Conservation (phyloP, 768 basidiomycete genomes). For the Psilocybe tampanensis region DNA sequence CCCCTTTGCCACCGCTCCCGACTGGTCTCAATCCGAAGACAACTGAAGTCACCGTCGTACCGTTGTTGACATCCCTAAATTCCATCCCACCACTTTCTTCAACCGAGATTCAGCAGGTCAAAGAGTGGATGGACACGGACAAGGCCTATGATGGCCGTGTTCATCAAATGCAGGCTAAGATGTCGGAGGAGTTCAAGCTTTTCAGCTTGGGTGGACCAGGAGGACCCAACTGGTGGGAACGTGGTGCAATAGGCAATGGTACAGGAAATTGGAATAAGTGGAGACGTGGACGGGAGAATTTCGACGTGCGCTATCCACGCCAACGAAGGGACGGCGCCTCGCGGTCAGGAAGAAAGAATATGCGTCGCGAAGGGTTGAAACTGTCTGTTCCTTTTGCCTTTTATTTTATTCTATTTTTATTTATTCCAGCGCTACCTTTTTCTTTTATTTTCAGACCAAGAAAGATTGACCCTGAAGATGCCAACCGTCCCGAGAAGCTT, state of each 20-base stretch:
- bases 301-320: slow-evolving; percentile 54
- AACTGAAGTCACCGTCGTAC: slow-evolving; percentile 64
- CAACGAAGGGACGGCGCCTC: slow-evolving; percentile 37
- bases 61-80: slow-evolving; percentile 51
- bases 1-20: slow-evolving; percentile 47
- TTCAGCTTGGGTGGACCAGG: slow-evolving; percentile 41
- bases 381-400: no score
- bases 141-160: slow-evolving; percentile 53
- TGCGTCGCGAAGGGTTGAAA: slow-evolving; percentile 68
- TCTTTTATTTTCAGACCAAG: slow-evolving; percentile 68
- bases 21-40: slow-evolving; percentile 55
- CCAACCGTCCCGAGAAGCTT: slow-evolving; percentile 74
- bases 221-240: slow-evolving; percentile 60
- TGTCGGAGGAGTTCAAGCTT: slow-evolving; percentile 51
- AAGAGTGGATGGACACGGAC: slow-evolving; percentile 68
- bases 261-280: slow-evolving; percentile 36
- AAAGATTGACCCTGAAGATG: slow-evolving; percentile 55
- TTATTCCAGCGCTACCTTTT: slow-evolving; percentile 7
- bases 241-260: slow-evolving; percentile 38
- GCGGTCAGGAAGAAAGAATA: slow-evolving; percentile 51
- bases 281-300: slow-evolving; percentile 45
- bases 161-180: slow-evolving; percentile 52
- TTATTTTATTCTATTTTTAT: slow-evolving; percentile 12
- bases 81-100: slow-evolving; percentile 56
- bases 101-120: slow-evolving; percentile 52